Evolutionary conservation across 225 moss, liverwort and hornwort species (phyloP).

Genomic region (Bryum argenteum): DNA sequence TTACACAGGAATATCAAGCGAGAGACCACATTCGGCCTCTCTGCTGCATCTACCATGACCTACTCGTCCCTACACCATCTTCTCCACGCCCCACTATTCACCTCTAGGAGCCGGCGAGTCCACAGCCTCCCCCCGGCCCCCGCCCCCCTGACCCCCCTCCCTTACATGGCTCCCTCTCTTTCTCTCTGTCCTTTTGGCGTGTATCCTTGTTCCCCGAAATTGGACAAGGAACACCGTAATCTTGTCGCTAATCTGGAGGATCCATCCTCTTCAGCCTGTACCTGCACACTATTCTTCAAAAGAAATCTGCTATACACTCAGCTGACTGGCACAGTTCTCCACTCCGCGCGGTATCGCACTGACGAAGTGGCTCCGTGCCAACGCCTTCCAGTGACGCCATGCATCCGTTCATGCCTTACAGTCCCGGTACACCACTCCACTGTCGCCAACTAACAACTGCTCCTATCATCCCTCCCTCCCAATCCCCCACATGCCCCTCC

Average conservation of each 20-base stretch:
- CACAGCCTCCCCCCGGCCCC: slow-evolving; percentile 44
- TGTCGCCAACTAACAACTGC: slow-evolving; percentile 43
- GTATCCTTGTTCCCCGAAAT: slow-evolving; percentile 75
- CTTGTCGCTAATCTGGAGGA: slow-evolving; percentile 58
- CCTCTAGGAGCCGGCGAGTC: slow-evolving; percentile 37
- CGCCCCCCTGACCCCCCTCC: no score
- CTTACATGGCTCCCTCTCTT: slow-evolving; percentile 36
- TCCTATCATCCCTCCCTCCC: slow-evolving; percentile 37
- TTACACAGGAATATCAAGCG: slow-evolving; percentile 51
- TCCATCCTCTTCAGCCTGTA: slow-evolving; percentile 74
- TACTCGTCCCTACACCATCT: slow-evolving; percentile 37
- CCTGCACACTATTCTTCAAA: slow-evolving; percentile 91
- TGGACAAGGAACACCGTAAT: slow-evolving; percentile 67
- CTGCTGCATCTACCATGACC: slow-evolving; percentile 39
- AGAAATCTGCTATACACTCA: slow-evolving; percentile 96
- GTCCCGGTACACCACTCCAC: slow-evolving; percentile 46
- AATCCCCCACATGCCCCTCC: slow-evolving; percentile 10
- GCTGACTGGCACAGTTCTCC: slow-evolving; percentile 68
- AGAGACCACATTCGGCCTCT: slow-evolving; percentile 42
- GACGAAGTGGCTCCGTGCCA: slow-evolving; percentile 38
- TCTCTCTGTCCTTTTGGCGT: slow-evolving; percentile 43
- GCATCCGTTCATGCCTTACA: slow-evolving; percentile 50
- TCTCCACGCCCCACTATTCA: slow-evolving; percentile 47
- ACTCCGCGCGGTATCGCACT: slow-evolving; percentile 53
- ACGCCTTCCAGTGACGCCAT: slow-evolving; percentile 31